Base-by-base conservation (phyloP, 1,139 yeast species). In the Maudiozyma humilis region DNA sequence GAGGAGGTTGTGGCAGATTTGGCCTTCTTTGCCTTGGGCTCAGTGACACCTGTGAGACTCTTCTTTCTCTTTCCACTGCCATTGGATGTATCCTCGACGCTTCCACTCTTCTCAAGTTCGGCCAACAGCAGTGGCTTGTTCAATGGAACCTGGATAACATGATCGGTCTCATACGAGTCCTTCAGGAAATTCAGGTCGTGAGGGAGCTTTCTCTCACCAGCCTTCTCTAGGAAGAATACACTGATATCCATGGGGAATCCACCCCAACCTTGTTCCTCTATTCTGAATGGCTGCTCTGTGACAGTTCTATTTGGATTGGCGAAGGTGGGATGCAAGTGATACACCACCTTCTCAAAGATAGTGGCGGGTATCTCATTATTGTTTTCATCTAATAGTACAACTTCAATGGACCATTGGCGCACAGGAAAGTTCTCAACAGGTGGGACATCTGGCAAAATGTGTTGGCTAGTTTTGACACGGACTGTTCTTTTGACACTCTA, bases 251-350 rank as follows among this genome's bases (percentile, higher is more conserved):
- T 75, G 61, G 89, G 96, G 59, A 89, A 89, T 55, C 91, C 98
- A 60, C 98, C 98, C 98, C 98, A 91, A 40, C 98, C 98, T 69
- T 87, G 83, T 65, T 91, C 98, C 61, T 81, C 86, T 44, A 91
- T 82, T 59, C 69, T 75, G 68, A 89, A 91, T n/a, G 98, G 98
- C 17, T 85, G 78, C 57, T 80, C 80, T 59, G 85, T 87, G 57
- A 87, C 65, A 6, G 82, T 72, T 66, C 97, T 76, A 51, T 77
- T 79, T 10, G 97, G 98, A 63, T 87, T 87, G 44, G 79, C 78
- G 66, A 91, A 91, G 13, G 98, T 91, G 32, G 97, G 97, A 70
- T 91, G 98, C 54, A 91, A 75, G 56, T 87, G 81, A 64, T 89
- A 91, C 16, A 95, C 86, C 44, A 88, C 97, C 65, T 82, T 86